phyloP scores from a whole-genome alignment of 2,329 filamentous ascomycete genomes.

The Talaromyces sp. region DNA sequence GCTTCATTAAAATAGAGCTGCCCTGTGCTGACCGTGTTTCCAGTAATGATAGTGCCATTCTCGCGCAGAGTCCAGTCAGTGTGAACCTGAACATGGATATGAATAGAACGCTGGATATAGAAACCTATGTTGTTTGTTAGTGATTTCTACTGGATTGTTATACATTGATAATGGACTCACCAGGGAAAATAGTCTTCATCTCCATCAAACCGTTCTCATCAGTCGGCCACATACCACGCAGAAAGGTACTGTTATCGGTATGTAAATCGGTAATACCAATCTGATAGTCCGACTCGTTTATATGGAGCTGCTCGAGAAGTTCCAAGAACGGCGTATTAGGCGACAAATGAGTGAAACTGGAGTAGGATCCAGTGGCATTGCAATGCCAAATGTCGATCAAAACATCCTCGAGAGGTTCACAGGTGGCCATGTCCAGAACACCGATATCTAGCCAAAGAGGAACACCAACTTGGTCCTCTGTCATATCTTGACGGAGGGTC shows the following conservation, averaged over 20 bases:
- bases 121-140: conserved; percentile 36
- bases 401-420: conserved; percentile 38
- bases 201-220: conserved; percentile 50
- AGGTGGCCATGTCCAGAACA: conserved; percentile 47
- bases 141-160: no score
- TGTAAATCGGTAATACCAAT: conserved; percentile 21
- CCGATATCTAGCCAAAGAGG: conserved; percentile 47
- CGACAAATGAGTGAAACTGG: conserved; percentile 23
- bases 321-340: conserved; percentile 33
- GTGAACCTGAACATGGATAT: conserved; percentile 53
- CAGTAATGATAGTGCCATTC: conserved; percentile 31
- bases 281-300: conserved; percentile 24
- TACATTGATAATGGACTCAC: conserved; percentile 17
- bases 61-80: conserved; percentile 27
- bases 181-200: conserved; percentile 50
- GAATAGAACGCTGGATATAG: conserved; percentile 46
- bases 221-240: conserved; percentile 52
- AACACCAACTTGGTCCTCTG: conserved; percentile 40
- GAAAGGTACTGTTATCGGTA: conserved; percentile 40
- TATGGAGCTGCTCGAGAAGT: conserved; percentile 33
- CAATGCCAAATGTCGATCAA: conserved; percentile 49
- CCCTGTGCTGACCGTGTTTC: conserved; percentile 34
- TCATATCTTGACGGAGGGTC: conserved; percentile 43
- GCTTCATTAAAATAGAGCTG: conserved; percentile 38
- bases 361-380: conserved; percentile 49